Evolutionary conservation across 225 moss, liverwort and hornwort species (phyloP).

Genomic region (Bryoerythrophyllum caledonicum): DNA sequence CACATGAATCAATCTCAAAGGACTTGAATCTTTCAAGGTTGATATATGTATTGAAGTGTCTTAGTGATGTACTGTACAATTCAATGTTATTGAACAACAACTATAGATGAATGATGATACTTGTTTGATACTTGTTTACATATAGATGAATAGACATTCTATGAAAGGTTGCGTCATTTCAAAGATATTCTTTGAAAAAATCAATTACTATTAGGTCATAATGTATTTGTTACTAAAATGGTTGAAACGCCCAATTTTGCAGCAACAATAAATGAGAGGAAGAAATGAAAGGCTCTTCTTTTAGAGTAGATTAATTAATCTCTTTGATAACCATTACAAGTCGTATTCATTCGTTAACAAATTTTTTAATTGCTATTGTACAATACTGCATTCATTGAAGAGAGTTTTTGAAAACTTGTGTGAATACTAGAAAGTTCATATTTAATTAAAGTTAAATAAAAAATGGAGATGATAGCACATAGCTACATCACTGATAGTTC

Average conservation of each 20-base stretch:
- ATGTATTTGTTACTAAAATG: neutral
- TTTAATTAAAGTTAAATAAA: neutral
- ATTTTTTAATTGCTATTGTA: neutral
- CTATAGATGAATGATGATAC: too few species aligned
- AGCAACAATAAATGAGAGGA: neutral
- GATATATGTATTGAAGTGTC: neutral
- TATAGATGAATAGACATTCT: neutral
- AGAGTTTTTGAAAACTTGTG: neutral
- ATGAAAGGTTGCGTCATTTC: slow-evolving; percentile 21
- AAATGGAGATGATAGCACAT: slow-evolving; percentile 51
- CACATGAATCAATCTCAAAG: neutral
- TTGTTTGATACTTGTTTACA: too few species aligned
- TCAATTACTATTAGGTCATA: neutral
- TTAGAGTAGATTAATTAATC: neutral
- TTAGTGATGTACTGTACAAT: neutral
- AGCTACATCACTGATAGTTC: slow-evolving; percentile 28
- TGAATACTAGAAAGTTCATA: rapidly evolving
- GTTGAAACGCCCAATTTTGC: neutral
- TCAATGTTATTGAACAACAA: neutral
- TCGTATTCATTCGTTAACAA: neutral
- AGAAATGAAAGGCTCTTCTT: rapidly evolving
- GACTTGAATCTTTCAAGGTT: neutral
- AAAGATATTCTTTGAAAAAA: neutral
- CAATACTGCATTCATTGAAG: rapidly evolving
- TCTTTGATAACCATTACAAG: neutral